phyloP scores from a whole-genome alignment of 257 asterid species.

The Sherardia arvensis region DNA sequence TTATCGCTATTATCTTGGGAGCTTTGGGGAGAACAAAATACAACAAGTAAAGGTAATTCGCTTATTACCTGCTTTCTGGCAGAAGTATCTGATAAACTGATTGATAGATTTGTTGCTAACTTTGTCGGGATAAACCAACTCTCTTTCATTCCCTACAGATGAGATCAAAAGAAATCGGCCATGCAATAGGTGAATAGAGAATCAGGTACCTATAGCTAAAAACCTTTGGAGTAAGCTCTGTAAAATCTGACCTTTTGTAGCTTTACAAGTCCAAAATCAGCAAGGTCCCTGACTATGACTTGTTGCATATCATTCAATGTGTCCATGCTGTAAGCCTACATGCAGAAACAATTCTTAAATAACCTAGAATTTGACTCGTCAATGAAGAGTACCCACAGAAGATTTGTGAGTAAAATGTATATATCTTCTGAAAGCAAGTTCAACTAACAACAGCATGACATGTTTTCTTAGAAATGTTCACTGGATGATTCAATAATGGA shows the following conservation, averaged over 20 bases:
- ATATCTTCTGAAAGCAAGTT: neutral
- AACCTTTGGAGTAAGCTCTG: neutral
- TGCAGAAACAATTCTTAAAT: constrained; percentile 17
- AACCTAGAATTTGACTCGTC: constrained; percentile 5
- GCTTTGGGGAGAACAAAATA: neutral
- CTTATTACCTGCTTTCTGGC: constrained; percentile 68
- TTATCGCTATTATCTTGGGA: neutral
- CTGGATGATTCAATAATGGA: neutral
- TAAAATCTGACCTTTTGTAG: constrained; percentile 69
- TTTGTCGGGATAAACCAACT: constrained; percentile 97
- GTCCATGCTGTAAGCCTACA: constrained; percentile 77
- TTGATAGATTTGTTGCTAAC: constrained; percentile 91
- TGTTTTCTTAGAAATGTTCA: neutral
- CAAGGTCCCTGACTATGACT: constrained; percentile 70
- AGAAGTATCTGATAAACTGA: constrained; percentile 85
- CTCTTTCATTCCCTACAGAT: constrained; percentile 73
- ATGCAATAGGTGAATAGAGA: neutral
- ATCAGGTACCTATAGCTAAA: too few species aligned
- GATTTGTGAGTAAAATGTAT: neutral
- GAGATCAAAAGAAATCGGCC: constrained; percentile 13
- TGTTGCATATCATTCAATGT: constrained; percentile 66
- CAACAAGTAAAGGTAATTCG: neutral
- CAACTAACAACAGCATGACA: neutral
- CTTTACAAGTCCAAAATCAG: constrained; percentile 87
- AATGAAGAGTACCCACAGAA: neutral